A percentile compares a stretch with the other conserved stretches of the same genome.
Conservation (phyloP, 345 rosid species). For the Ailanthus altissimus region DNA sequence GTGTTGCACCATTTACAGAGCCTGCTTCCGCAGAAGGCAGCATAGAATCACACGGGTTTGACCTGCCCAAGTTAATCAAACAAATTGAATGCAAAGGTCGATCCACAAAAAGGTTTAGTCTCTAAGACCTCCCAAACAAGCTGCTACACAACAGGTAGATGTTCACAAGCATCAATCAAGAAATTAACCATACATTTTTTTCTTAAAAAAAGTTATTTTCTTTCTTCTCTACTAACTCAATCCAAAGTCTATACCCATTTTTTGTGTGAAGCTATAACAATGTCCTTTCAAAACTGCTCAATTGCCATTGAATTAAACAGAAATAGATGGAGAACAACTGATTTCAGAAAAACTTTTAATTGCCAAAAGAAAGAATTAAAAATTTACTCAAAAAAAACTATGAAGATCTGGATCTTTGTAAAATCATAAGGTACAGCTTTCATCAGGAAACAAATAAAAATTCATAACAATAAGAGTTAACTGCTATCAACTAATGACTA, state of each 20-base stretch:
- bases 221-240: background rate
- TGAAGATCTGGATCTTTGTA: background rate
- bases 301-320: background rate
- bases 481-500: conserved; percentile 1
- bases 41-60: background rate
- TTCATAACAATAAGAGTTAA: background rate
- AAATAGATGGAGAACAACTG: background rate
- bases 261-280: background rate
- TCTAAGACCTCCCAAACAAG: background rate
- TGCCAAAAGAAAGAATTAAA: background rate
- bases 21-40: conserved; percentile 5
- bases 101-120: background rate
- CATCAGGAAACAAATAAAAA: background rate
- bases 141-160: background rate
- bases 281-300: background rate
- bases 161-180: background rate
- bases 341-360: background rate
- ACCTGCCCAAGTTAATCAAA: background rate
- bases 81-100: background rate
- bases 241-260: background rate
- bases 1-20: conserved; percentile 15
- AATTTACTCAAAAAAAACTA: background rate
- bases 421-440: background rate
- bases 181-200: too few relatives aligned
- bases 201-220: too few relatives aligned